Base-by-base conservation (phyloP, 139 green algal genomes). In the Nannochloris sp. region DNA sequence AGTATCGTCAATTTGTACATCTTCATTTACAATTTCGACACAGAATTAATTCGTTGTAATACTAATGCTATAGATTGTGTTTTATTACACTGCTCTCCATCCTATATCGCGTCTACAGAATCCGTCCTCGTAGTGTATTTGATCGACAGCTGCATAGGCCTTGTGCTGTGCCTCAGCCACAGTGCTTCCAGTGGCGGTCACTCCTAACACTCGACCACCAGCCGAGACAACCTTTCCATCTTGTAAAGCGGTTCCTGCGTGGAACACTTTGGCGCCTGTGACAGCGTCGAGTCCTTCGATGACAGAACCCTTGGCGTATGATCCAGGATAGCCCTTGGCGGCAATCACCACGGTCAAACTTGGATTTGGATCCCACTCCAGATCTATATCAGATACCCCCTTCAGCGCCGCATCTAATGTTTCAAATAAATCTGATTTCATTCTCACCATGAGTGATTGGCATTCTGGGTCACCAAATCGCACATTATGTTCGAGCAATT, bases 401-500 rank as follows among this genome's bases (percentile, higher is more conserved):
- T 69, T 44, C 36, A 66, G 65, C 44, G 84, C 78, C 15, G 61
- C 48, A 50, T 88, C 51, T 29, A 98, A 71, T 4, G 81, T 62
- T 5, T 90, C 75, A 23, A 89, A 69, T 43, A 98, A 79, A 78
- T 99, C 93, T 4, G 62, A 79, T 70, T 92, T 67, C 57, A 93
- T 72, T 0, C 93, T 78, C 64, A 87, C 81, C 87, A 99, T 96
- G 9, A 99, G 79, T 3, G 70, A 78, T 78, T 99, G 89, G 80
- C 91, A 97, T 82, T 99, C 93, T 16, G 93, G 93, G 78, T 99
- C 93, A 5, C 93, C 93, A 70, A 99, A 98, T 1, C 93, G 76
- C 21, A 97, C 89, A 71, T 99, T 99, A 84, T 95, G 88, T 83
- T 99, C 93, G 59, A 99, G 71, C 57, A 98, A 75, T 78, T 93